Percentiles rank a stretch among this genome's conserved stretches.
Conservation (phyloP, 2,329 filamentous ascomycete genomes). For the Aspergillus tanneri region DNA sequence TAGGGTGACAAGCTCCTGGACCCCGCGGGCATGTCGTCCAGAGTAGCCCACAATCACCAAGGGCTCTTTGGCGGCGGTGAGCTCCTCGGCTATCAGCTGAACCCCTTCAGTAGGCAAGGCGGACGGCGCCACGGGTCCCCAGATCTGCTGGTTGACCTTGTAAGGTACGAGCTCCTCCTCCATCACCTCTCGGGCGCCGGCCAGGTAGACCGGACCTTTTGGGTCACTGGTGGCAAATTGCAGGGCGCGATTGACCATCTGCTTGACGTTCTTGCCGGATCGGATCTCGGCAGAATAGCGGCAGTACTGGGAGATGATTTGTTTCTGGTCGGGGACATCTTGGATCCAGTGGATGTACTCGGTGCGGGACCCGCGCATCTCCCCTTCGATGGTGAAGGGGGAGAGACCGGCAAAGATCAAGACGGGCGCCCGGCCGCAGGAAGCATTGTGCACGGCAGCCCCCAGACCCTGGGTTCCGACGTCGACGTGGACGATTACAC, state of each 20-base stretch:
- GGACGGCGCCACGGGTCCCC: conserved; percentile 69
- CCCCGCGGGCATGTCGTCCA: conserved; percentile 47
- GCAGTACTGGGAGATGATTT: conserved; percentile 81
- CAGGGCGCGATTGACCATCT: conserved; percentile 80
- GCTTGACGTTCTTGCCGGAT: conserved; percentile 80
- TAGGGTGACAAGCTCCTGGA: conserved; percentile 47
- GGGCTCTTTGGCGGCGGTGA: conserved; percentile 49
- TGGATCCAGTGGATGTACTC: conserved; percentile 89
- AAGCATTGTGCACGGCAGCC: conserved; percentile 77
- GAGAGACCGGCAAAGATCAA: conserved; percentile 76
- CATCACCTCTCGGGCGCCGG: conserved; percentile 77
- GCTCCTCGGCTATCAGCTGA: conserved; percentile 43
- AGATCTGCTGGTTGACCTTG: conserved; percentile 64
- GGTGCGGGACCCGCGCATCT: conserved; percentile 72
- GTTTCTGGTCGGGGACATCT: conserved; percentile 77
- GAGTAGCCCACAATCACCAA: conserved; percentile 53
- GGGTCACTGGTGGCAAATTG: conserved; percentile 78
- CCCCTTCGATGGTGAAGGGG: conserved; percentile 74
- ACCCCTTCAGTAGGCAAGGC: conserved; percentile 55
- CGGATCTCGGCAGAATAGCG: conserved; percentile 81
- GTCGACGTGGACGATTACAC: conserved; percentile 77
- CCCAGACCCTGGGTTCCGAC: conserved; percentile 78
- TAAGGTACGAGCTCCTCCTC: conserved; percentile 79
- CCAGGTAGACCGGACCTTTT: conserved; percentile 75
- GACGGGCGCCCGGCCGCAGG: conserved; percentile 70